These are phyloP conservation scores for Dillenia suffruticosa DNA, from an alignment of 164 flowering plant genomes.

Conservation along the genomic window DNA sequence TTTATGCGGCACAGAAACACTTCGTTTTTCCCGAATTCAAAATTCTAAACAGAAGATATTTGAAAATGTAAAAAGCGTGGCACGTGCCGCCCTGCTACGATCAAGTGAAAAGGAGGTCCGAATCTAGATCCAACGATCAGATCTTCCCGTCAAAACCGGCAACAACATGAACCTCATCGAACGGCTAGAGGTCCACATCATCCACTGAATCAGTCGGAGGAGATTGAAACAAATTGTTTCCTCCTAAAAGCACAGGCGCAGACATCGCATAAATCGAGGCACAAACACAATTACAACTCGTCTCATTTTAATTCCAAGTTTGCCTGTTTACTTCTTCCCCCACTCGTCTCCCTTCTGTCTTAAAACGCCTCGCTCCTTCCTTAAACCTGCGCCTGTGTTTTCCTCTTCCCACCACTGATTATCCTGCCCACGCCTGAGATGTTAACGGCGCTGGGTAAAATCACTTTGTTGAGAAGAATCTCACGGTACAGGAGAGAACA, in stretches of 20 bases:
- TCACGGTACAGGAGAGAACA: conserved; percentile 29
- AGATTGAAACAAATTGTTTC: too few species aligned
- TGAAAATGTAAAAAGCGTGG: too few species aligned
- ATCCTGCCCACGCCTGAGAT: conserved; percentile 24
- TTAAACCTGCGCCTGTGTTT: conserved; percentile 12
- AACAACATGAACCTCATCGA: conserved; percentile 16
- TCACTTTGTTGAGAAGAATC: conserved; percentile 20
- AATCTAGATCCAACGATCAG: conserved; percentile 41
- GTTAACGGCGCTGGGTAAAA: conserved; percentile 23
- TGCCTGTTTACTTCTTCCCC: neutral
- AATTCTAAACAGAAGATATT: too few species aligned
- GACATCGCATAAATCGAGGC: too few species aligned
- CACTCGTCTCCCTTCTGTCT: neutral
- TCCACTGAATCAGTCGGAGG: too few species aligned
- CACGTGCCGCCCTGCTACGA: too few species aligned
- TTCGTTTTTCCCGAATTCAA: too few species aligned
- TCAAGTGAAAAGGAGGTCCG: neutral
- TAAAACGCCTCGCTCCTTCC: neutral
- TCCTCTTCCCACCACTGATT: conserved; percentile 12
- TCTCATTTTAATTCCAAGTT: too few species aligned
- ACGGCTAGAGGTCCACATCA: conserved; percentile 11
- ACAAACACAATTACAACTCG: too few species aligned
- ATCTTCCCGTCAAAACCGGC: conserved; percentile 34
- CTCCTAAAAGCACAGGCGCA: too few species aligned
- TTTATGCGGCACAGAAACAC: too few species aligned